Conservation (phyloP, 2,329 filamentous ascomycete genomes). For the Cytospora mali region DNA sequence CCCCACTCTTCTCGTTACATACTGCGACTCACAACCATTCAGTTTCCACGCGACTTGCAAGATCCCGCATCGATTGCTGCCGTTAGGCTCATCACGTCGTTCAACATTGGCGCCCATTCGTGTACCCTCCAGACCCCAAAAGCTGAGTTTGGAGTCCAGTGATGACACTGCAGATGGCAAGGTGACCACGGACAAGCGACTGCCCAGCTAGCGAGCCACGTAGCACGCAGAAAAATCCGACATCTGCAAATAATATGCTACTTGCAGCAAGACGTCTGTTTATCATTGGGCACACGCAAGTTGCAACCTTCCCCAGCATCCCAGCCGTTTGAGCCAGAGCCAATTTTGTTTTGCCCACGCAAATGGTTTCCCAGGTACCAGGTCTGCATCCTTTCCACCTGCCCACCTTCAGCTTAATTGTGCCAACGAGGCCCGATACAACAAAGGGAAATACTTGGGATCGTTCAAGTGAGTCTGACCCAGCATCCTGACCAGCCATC, state of each 20-base stretch:
- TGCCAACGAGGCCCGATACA: neutral
- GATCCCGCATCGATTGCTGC: conserved; percentile 13
- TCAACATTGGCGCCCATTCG: conserved; percentile 17
- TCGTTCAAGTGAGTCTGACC: neutral
- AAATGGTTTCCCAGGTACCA: neutral
- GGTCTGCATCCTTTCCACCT: neutral
- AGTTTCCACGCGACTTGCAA: neutral
- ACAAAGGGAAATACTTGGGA: neutral
- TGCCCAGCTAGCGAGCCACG: conserved; percentile 28
- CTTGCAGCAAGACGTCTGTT: conserved; percentile 14
- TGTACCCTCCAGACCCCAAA: too few relatives aligned
- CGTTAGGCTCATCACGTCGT: conserved; percentile 3
- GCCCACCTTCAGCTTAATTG: neutral
- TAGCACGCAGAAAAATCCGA: conserved; percentile 25
- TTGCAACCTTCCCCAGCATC: conserved; percentile 4
- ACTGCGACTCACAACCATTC: conserved; percentile 8
- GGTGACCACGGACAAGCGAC: conserved; percentile 22
- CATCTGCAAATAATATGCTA: conserved; percentile 19
- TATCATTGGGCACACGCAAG: conserved; percentile 12
- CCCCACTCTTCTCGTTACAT: neutral
- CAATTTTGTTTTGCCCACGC: neutral
- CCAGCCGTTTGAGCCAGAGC: conserved; percentile 5
- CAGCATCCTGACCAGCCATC: neutral
- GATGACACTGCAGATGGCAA: conserved; percentile 1
- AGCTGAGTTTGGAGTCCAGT: neutral